Percentiles rank a stretch among this genome's conserved stretches.
These are phyloP conservation scores for Penicillium italicum DNA, from an alignment of 2,329 filamentous ascomycete species.

Conservation along the genomic window DNA sequence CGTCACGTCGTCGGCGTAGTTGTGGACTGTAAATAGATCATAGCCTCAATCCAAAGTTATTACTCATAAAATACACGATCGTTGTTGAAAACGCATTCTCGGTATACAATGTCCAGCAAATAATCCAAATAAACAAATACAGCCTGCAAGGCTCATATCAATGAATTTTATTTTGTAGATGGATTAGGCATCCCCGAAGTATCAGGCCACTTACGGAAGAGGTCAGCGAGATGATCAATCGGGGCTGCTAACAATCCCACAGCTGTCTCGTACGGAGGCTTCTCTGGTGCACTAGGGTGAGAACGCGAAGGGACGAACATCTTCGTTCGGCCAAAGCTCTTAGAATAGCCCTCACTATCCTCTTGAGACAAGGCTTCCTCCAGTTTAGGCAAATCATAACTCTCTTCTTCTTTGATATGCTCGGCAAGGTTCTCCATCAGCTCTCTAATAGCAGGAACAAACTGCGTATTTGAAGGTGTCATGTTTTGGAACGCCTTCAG, in stretches of 20 bases:
- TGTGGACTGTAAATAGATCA: neutral
- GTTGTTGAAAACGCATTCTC: too few species aligned
- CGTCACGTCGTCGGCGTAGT: neutral
- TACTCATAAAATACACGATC: too few species aligned
- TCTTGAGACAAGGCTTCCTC: slow-evolving; percentile 39
- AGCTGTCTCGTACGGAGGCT: slow-evolving; percentile 54
- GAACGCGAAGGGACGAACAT: slow-evolving; percentile 50
- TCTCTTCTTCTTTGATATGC: slow-evolving; percentile 52
- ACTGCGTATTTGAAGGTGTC: slow-evolving; percentile 37
- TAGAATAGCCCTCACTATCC: slow-evolving; percentile 36
- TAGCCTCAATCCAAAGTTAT: neutral
- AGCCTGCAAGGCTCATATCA: neutral
- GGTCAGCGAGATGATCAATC: slow-evolving; percentile 53
- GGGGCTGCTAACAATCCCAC: slow-evolving; percentile 54
- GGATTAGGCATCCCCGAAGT: slow-evolving; percentile 27
- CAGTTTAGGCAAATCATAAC: slow-evolving; percentile 47
- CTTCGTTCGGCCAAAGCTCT: slow-evolving; percentile 51
- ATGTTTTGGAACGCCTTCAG: slow-evolving; percentile 50
- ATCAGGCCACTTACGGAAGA: slow-evolving; percentile 48
- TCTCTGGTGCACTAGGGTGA: slow-evolving; percentile 49
- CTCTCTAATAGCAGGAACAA: slow-evolving; percentile 40
- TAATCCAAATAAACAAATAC: neutral
- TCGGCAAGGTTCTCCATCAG: slow-evolving; percentile 42
- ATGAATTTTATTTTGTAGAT: slow-evolving; percentile 7
- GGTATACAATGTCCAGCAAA: neutral